These are phyloP conservation scores for Mycena galopus DNA, from an alignment of 768 basidiomycete species.

Conservation along the genomic window DNA sequence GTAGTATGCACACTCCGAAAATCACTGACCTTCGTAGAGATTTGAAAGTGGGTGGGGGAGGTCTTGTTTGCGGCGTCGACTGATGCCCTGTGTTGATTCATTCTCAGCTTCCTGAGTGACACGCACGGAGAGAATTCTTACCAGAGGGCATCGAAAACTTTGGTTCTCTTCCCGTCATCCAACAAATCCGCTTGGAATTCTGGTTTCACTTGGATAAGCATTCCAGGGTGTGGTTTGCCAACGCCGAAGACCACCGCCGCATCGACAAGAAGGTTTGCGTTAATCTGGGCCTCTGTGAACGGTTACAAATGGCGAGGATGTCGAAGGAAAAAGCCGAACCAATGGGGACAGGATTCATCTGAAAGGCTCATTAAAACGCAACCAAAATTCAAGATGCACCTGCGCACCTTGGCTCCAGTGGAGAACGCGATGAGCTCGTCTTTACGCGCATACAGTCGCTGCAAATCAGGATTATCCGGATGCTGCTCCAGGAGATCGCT, in stretches of 20 bases:
- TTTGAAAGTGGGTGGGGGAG: slow-evolving; percentile 7
- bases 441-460: slow-evolving; percentile 25
- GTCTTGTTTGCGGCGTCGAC: slow-evolving; percentile 17
- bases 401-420: slow-evolving; percentile 9
- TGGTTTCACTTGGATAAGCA: slow-evolving; percentile 24
- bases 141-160: background rate
- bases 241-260: slow-evolving; percentile 10
- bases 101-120: background rate
- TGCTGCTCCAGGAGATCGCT: slow-evolving; percentile 30
- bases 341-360: slow-evolving; percentile 23
- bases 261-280: slow-evolving; percentile 15
- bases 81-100: background rate
- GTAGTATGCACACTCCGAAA: background rate
- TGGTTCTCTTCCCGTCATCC: background rate
- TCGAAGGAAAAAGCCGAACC: slow-evolving; percentile 2
- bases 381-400: background rate
- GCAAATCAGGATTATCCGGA: slow-evolving; percentile 17
- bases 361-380: background rate
- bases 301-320: background rate
- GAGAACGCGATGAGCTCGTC: slow-evolving; percentile 20
- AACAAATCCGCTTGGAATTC: background rate
- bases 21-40: slow-evolving; percentile 5
- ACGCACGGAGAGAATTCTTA: background rate
- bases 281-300: slow-evolving; percentile 18
- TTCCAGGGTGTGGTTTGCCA: background rate